These are phyloP conservation scores for Vanderwaltozyma verrucispora DNA, from an alignment of 805 yeast species.

Conservation along the genomic window DNA sequence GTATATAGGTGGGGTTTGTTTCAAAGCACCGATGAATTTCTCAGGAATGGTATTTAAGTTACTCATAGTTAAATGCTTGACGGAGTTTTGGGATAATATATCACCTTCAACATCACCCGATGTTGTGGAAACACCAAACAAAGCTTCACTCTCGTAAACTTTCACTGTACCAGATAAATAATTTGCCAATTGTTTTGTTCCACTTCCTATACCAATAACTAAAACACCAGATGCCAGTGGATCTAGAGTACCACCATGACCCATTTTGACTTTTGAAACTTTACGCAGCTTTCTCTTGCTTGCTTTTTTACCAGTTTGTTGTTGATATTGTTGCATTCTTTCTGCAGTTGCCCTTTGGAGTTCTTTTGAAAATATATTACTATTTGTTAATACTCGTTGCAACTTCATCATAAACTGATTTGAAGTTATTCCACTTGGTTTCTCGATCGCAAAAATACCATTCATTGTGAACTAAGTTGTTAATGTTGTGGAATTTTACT, in stretches of 20 bases:
- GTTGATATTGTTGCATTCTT: constrained; percentile 32
- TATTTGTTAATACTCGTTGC: constrained; percentile 50
- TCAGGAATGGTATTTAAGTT: constrained; percentile 39
- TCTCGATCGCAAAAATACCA: constrained; percentile 86
- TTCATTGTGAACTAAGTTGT: no score
- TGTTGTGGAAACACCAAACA: constrained; percentile 84
- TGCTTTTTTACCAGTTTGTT: constrained; percentile 34
- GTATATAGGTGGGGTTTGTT: constrained; percentile 90
- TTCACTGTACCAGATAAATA: constrained; percentile 69
- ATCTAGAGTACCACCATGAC: constrained; percentile 97
- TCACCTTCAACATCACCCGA: constrained; percentile 93
- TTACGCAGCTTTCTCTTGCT: constrained; percentile 42
- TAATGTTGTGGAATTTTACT: no score
- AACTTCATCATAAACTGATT: constrained; percentile 58
- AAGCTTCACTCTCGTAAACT: constrained; percentile 71
- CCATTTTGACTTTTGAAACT: constrained; percentile 66
- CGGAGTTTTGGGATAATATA: constrained; percentile 47
- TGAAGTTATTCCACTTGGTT: constrained; percentile 80
- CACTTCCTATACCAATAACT: constrained; percentile 85
- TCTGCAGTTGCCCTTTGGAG: constrained; percentile 40
- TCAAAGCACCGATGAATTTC: constrained; percentile 69
- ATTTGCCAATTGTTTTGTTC: constrained; percentile 70
- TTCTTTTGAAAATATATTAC: constrained; percentile 47
- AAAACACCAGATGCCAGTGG: constrained; percentile 93
- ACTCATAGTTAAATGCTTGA: constrained; percentile 46